Base-by-base conservation (phyloP, 1,139 yeast species). In the Lodderomyces elongisporus region DNA sequence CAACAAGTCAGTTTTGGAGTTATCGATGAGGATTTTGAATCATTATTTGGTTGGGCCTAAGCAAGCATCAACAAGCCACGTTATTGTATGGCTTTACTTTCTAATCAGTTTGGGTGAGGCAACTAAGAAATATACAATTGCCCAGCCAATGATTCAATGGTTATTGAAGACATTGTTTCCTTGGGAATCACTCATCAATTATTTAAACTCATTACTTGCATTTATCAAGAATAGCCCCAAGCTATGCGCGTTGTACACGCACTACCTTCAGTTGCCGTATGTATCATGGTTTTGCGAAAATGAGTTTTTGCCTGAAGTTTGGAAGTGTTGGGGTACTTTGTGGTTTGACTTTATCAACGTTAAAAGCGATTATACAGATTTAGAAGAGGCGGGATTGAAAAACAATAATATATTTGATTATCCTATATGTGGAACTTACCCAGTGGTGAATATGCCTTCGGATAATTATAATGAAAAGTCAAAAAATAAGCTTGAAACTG, bases 251-350 rank as follows among this genome's bases (percentile, higher is more conserved):
- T 42, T 49, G 49, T 41, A 56, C 47, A 46, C 59, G 24, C 59
- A 59, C 25, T 60, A 66, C 33, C 48, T 77, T 13, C 40, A 51
- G n/a, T 41, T 51, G 25, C 46, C 59, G 2, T 60, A 60, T 40
- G 44, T 67, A 25, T 51, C 56, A 27, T 51, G 62, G 41, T 79
- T 77, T 49, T 66, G 74, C 39, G 63, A 68, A 27, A 66, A 75
- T 49, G 91, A 82, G 53, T 71, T 65, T 30, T 59, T 83, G 34
- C 77, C 84, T 26, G 93, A 83, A 56, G 84, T 79, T 18, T 82
- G 89, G 88, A 79, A 79, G 51, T 79, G 88, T 49, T 82, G 91
- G 88, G 93, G 93, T 2, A 76, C 88, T 0, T 56, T 83, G 27
- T 83, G 91, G 89, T 83, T 76, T 56, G 89, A 83, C 53, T 64